Conservation (phyloP, 2,329 filamentous ascomycete species). For the Paraphoma sp. region DNA sequence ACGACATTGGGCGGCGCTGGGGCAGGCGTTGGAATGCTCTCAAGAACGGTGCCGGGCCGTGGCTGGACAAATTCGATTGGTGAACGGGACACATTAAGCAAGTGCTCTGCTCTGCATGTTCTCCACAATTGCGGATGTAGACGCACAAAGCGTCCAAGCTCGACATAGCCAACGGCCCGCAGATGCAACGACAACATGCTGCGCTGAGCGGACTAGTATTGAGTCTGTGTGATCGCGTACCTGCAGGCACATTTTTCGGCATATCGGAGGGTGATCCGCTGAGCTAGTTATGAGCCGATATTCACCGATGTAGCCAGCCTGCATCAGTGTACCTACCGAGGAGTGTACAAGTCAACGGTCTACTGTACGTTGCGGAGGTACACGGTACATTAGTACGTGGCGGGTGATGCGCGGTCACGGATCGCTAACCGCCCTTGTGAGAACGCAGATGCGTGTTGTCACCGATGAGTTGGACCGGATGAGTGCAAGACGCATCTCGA, state of each 20-base stretch:
- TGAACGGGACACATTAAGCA: too few species aligned
- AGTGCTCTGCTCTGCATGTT: not conserved
- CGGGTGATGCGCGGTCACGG: conserved; percentile 1
- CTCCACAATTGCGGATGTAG: conserved; percentile 1
- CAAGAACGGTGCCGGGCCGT: not conserved
- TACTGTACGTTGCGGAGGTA: not conserved
- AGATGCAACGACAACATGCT: conserved; percentile 5
- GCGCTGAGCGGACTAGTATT: conserved; percentile 3
- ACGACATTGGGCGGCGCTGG: not conserved
- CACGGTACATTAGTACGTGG: conserved; percentile 1
- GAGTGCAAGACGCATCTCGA: conserved; percentile 2
- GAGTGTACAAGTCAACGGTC: conserved; percentile 1
- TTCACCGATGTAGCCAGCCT: not conserved
- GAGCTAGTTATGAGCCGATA: not conserved
- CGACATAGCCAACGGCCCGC: conserved; percentile 5
- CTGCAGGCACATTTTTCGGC: conserved; percentile 11
- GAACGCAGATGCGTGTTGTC: conserved; percentile 2
- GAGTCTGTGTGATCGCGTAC: conserved; percentile 9
- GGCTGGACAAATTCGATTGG: too few species aligned
- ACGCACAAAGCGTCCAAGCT: conserved; percentile 6
- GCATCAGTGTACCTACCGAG: not conserved
- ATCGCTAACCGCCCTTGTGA: conserved; percentile 6
- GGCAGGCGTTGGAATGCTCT: conserved; percentile 7
- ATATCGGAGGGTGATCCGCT: not conserved
- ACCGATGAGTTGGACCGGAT: conserved; percentile 1